Base-by-base conservation (phyloP, 257 asterid species). In the Oldenlandia corymbosa region DNA sequence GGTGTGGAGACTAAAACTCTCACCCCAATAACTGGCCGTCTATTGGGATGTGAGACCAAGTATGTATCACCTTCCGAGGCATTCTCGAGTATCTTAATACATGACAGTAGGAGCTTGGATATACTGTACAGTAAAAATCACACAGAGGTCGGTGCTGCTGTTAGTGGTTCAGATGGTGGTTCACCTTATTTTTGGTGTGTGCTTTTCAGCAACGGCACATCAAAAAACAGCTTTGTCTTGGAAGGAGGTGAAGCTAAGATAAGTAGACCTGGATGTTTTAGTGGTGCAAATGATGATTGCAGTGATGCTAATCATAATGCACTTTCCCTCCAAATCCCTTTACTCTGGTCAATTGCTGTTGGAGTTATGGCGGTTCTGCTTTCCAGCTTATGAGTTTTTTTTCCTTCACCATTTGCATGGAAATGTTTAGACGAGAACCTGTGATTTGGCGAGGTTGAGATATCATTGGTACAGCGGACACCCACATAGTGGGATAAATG, bases 131-230 rank as follows among this genome's bases (percentile, higher is more conserved):
- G 85, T 76, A 83, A 71, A 84, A 91, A 83, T 68, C 96, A 91
- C 79, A 73, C 93, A 2, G 96, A 91, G 75, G 92, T 88, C 12
- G 98, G 98, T 8, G 96, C 95, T 7, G 98, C 94, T 0, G 98
- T 86, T 56, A 91, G 90, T 45, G 84, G 92, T 49, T 83, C 95
- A 0, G 94, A 37, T 36, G 88, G 90, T 7, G 88, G 92, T 16
- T 84, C 84, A 4, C 95, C 98, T 7, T 88, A 75, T 60, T 91
- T 88, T 67, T 91, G 98, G 96, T 88, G 96, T 41, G 84, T 88
- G 61, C 76, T 88, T 71, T 91, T 91, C 60, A 88, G 98, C 56
- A 84, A 71, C 0, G 97, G 97, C 21, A 80, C 68, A 64, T 42
- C 88, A 14, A 85, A 88, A n/a, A 65, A 30, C 32, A 90, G 96